Conservation (phyloP, 805 yeast species). For the Cyberlindnera mississippiensis region DNA sequence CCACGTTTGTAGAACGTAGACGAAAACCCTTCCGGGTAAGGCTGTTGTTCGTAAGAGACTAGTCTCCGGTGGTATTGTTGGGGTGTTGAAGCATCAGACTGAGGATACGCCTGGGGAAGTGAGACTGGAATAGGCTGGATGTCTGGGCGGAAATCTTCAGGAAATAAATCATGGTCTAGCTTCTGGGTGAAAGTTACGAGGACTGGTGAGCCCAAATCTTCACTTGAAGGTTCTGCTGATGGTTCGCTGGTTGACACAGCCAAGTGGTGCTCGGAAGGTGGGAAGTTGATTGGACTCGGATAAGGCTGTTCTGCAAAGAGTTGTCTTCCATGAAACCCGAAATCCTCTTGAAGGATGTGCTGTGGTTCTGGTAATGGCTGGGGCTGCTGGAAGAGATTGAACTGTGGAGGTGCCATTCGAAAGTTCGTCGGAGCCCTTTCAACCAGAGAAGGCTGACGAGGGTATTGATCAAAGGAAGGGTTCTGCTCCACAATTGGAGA, state of each 20-base stretch:
- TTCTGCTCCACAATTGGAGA: constrained; percentile 20
- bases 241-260: no score
- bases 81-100: not conserved
- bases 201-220: not conserved
- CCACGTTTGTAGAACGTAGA: constrained; percentile 47
- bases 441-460: constrained; percentile 11
- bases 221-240: not conserved
- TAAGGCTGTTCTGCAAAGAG: not conserved
- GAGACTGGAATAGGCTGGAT: constrained; percentile 7
- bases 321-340: constrained; percentile 2
- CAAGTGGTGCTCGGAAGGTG: not conserved
- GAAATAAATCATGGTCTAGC: constrained; percentile 14
- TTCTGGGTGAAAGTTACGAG: constrained; percentile 4
- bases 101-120: constrained; percentile 1
- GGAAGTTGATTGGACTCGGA: not conserved
- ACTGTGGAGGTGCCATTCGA: constrained; percentile 5
- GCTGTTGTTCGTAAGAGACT: constrained; percentile 16
- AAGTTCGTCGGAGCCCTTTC: constrained; percentile 4
- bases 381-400: constrained; percentile 2
- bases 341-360: not conserved
- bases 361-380: not conserved
- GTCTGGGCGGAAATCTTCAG: constrained; percentile 8
- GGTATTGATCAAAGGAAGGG: constrained; percentile 16
- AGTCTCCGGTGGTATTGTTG: constrained; percentile 7
- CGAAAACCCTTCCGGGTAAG: constrained; percentile 46